Evolutionary conservation across 2,329 filamentous ascomycete genomes (phyloP).

Genomic region (Fonsecaea monophora): DNA sequence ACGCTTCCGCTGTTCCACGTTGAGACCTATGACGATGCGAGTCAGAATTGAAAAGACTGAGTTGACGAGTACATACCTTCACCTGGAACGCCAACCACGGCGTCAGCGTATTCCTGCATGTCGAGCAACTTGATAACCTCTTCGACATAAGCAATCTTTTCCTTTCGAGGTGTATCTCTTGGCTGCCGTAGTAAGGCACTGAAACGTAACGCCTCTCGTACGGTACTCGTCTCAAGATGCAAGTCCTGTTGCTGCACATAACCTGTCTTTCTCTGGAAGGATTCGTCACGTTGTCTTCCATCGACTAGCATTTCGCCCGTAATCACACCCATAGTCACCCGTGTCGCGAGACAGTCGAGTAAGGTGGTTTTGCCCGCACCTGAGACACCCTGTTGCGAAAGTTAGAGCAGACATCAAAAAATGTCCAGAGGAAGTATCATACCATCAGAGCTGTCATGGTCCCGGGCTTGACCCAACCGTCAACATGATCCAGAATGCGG

Average conservation of each 20-base stretch:
- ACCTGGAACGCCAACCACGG: slow-evolving; percentile 85
- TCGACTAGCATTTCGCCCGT: slow-evolving; percentile 84
- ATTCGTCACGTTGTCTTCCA: slow-evolving; percentile 72
- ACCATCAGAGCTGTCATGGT: slow-evolving; percentile 88
- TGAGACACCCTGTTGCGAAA: slow-evolving; percentile 64
- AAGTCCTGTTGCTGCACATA: slow-evolving; percentile 94
- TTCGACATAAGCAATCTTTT: slow-evolving; percentile 89
- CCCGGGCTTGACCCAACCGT: slow-evolving; percentile 92
- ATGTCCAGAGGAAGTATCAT: background rate
- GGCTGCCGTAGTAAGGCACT: slow-evolving; percentile 86
- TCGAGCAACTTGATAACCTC: slow-evolving; percentile 89
- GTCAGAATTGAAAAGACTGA: background rate
- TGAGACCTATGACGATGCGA: slow-evolving; percentile 50
- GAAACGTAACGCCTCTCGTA: slow-evolving; percentile 86
- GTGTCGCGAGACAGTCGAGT: slow-evolving; percentile 81
- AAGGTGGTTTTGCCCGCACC: slow-evolving; percentile 93
- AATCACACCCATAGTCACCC: slow-evolving; percentile 87
- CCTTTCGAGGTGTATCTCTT: slow-evolving; percentile 68
- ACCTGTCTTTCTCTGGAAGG: slow-evolving; percentile 89
- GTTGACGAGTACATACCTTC: slow-evolving; percentile 63
- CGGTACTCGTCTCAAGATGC: slow-evolving; percentile 80
- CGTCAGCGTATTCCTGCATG: slow-evolving; percentile 88
- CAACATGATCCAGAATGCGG: slow-evolving; percentile 81
- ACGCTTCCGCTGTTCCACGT: slow-evolving; percentile 71
- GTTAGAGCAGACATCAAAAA: background rate